Evolutionary conservation across 2,329 filamentous ascomycete species (phyloP).

Genomic region (Fusarium duplospermum): DNA sequence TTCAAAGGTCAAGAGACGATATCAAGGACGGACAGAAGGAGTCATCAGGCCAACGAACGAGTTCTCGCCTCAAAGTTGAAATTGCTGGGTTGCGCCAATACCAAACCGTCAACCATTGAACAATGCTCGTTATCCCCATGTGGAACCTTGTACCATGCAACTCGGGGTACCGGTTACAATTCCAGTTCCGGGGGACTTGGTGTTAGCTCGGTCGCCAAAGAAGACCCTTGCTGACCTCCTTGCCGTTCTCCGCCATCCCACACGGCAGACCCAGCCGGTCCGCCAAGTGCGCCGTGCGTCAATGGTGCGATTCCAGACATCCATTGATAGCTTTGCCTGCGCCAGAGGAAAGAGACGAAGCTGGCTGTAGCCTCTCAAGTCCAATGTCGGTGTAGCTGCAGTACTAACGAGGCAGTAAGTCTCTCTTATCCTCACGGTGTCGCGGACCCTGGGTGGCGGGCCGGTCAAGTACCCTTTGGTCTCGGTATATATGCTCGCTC

Average conservation of each 20-base stretch:
- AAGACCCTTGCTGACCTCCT: conserved; percentile 23
- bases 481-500: conserved; percentile 31
- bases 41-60: conserved; percentile 9
- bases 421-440: conserved; percentile 3
- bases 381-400: conserved; percentile 26
- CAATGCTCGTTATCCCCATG: conserved; percentile 6
- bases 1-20: conserved; percentile 8
- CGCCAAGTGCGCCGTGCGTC: conserved; percentile 30
- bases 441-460: conserved; percentile 21
- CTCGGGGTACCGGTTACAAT: conserved; percentile 10
- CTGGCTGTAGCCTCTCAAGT: conserved; percentile 17
- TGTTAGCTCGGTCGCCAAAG: conserved; percentile 9
- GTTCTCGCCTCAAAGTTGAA: conserved; percentile 15
- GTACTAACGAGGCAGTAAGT: neutral
- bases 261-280: conserved; percentile 19
- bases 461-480: neutral
- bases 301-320: conserved; percentile 29
- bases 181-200: conserved; percentile 24
- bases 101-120: neutral
- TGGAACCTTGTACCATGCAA: conserved; percentile 10
- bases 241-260: conserved; percentile 25
- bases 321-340: conserved; percentile 17
- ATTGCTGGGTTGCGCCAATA: conserved; percentile 26
- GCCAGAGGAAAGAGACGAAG: conserved; percentile 12
- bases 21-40: conserved; percentile 13